Percentiles rank a stretch among this genome's conserved stretches.
These are phyloP conservation scores for Backusella mclennaniae DNA, from an alignment of 192 early-diverging fungal genomes.

Conservation along the genomic window DNA sequence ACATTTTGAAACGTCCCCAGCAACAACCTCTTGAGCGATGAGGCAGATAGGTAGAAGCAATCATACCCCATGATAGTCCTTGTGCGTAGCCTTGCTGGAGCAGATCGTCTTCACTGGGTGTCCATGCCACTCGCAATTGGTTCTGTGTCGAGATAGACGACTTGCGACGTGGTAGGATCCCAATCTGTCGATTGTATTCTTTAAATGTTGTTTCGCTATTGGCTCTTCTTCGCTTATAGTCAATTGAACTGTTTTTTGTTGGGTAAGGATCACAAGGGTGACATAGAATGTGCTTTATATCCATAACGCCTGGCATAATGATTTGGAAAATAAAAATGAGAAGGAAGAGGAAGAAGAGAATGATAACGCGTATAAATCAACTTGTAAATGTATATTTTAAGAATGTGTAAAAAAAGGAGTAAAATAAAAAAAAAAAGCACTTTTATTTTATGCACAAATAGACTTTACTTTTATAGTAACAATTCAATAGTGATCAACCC, in stretches of 20 bases:
- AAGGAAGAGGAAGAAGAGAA: neutral
- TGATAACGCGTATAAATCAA: neutral
- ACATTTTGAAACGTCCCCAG: constrained; percentile 20
- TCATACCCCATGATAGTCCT: constrained; percentile 21
- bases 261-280: constrained; percentile 5
- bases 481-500: neutral
- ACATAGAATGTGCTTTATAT: constrained; percentile 12
- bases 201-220: neutral
- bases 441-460: neutral
- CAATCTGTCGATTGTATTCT: neutral
- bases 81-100: constrained; percentile 18
- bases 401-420: neutral
- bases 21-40: constrained; percentile 25
- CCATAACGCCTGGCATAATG: neutral
- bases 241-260: neutral
- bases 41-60: constrained; percentile 16
- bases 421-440: neutral
- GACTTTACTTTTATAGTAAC: neutral
- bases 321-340: neutral
- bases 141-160: neutral
- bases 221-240: neutral
- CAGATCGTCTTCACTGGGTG: constrained; percentile 10
- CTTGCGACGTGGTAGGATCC: neutral
- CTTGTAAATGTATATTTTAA: neutral
- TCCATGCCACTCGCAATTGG: constrained; percentile 8